Conservation (phyloP, 306 rosid genomes). For the Astragalus membranaceus region DNA sequence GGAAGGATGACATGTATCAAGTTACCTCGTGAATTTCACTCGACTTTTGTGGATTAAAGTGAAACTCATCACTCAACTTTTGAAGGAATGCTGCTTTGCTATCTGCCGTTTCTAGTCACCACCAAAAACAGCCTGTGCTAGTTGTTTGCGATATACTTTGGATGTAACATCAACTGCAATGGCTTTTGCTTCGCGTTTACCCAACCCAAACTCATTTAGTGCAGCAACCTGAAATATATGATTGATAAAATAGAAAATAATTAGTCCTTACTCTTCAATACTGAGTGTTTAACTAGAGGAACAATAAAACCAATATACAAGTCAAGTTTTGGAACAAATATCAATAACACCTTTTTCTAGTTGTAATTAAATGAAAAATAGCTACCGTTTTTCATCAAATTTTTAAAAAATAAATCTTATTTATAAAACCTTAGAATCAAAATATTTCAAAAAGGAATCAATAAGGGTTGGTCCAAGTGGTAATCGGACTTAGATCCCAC, state of each 20-base stretch:
- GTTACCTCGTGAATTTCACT: too few relatives aligned
- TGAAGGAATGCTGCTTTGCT: too few relatives aligned
- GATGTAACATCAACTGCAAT: slow-evolving; percentile 68
- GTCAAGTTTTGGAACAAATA: background rate
- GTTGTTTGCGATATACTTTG: slow-evolving; percentile 74
- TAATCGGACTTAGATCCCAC: too few relatives aligned
- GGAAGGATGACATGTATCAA: too few relatives aligned
- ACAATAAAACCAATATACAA: background rate
- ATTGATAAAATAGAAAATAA: background rate
- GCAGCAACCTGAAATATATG: slow-evolving; percentile 52
- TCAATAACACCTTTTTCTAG: background rate
- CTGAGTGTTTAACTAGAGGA: background rate
- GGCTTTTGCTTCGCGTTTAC: slow-evolving; percentile 80
- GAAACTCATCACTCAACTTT: too few relatives aligned
- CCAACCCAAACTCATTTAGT: slow-evolving; percentile 79
- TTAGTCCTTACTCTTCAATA: background rate
- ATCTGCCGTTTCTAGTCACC: too few relatives aligned
- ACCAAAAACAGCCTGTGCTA: slow-evolving; percentile 68
- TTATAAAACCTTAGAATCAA: too few relatives aligned
- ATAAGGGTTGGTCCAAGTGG: too few relatives aligned
- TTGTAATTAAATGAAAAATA: background rate
- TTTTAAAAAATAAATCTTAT: too few relatives aligned
- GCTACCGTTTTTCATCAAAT: too few relatives aligned
- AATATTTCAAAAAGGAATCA: too few relatives aligned
- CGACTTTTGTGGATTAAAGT: too few relatives aligned